A percentile compares a stretch with the other conserved stretches of the same genome.
Evolutionary conservation across 169 alveolate genomes (phyloP).

Genomic region (Plasmodium relictum): DNA sequence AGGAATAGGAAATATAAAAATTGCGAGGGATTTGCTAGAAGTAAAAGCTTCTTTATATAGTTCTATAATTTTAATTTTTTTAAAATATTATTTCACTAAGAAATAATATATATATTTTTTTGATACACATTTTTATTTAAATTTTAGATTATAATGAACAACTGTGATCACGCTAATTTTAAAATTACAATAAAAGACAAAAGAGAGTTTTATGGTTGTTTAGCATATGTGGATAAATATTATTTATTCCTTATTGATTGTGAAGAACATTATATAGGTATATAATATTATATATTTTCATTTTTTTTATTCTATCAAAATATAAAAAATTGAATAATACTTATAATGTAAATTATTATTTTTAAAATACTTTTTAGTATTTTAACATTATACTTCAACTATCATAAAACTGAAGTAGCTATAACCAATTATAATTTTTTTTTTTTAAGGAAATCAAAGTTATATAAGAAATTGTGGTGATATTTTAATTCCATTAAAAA

Average conservation of each 20-base stretch:
- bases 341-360: too few species aligned
- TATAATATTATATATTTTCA: too few species aligned
- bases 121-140: conserved; percentile 10
- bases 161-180: conserved; percentile 14
- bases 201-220: conserved; percentile 57
- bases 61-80: background rate
- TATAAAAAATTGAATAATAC: too few species aligned
- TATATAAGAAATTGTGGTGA: conserved; percentile 41
- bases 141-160: conserved; percentile 39
- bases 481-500: conserved; percentile 49
- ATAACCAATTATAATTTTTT: conserved; percentile 3
- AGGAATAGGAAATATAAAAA: conserved; percentile 46
- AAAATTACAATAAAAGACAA: conserved; percentile 57
- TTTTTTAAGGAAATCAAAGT: conserved; percentile 20
- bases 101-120: conserved; percentile 1
- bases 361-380: too few species aligned
- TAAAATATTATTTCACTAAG: background rate
- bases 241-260: conserved; percentile 45
- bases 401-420: too few species aligned
- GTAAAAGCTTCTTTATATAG: conserved; percentile 12
- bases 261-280: conserved; percentile 72
- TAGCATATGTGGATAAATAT: conserved; percentile 54
- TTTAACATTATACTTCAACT: too few species aligned
- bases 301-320: background rate
- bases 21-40: conserved; percentile 32